A percentile compares a stretch with the other conserved stretches of the same genome.
Evolutionary conservation across 345 rosid species (phyloP).

Genomic region (Populus ilicifolia): DNA sequence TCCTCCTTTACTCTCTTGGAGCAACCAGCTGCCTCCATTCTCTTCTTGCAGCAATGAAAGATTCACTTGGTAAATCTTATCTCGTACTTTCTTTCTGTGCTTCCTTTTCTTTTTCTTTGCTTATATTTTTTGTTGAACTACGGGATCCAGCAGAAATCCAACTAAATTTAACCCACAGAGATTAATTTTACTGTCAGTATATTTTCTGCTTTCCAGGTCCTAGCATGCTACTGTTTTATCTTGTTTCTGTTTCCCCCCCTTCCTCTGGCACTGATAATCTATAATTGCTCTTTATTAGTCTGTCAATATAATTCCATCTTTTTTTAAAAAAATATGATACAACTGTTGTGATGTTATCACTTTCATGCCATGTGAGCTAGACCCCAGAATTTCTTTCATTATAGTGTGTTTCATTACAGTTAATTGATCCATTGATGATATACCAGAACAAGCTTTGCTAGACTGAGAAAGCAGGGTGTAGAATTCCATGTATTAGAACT

Average conservation of each 20-base stretch:
- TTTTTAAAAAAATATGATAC: background rate
- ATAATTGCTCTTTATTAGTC: background rate
- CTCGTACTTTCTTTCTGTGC: background rate
- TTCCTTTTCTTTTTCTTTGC: background rate
- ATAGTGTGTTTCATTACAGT: background rate
- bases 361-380: background rate
- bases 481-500: background rate
- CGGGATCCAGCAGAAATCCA: background rate
- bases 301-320: too few species aligned
- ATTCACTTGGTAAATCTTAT: slow-evolving; percentile 7
- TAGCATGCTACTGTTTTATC: background rate
- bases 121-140: background rate
- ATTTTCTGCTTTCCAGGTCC: background rate
- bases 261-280: background rate
- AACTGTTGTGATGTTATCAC: background rate
- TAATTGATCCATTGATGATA: background rate
- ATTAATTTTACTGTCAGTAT: background rate
- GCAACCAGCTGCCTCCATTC: slow-evolving; percentile 5
- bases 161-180: background rate
- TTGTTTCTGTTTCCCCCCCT: background rate
- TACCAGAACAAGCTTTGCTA: background rate
- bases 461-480: background rate
- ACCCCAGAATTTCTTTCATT: background rate
- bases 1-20: slow-evolving; percentile 1
- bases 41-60: slow-evolving; percentile 11